A percentile compares a stretch with the other conserved stretches of the same genome.
Conservation (phyloP, 495 filamentous ascomycete species). For the Penicillium ochrochloron region DNA sequence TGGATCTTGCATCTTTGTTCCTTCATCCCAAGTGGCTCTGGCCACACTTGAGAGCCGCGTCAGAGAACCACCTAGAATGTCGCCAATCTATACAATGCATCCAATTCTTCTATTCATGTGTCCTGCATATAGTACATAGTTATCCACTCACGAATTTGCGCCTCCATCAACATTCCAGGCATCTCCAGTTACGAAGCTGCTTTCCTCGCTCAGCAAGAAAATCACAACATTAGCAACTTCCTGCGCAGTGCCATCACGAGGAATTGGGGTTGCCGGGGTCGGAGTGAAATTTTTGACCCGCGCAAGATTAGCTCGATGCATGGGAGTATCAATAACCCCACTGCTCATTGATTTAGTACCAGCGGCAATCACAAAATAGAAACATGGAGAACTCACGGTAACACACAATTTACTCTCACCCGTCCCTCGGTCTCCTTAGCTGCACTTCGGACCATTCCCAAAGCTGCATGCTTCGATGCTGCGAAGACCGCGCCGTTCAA, state of each 20-base stretch:
- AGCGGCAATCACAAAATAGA: too few species aligned
- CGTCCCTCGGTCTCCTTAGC: background rate
- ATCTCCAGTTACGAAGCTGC: slow-evolving; percentile 7
- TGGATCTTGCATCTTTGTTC: background rate
- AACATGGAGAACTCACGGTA: background rate
- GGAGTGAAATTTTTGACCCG: slow-evolving; percentile 2
- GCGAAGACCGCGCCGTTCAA: slow-evolving; percentile 3
- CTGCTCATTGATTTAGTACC: background rate
- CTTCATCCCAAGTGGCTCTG: background rate
- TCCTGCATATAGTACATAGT: background rate
- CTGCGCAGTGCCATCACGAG: slow-evolving; percentile 6
- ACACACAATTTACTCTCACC: background rate
- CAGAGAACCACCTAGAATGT: too few species aligned
- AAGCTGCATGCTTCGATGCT: background rate
- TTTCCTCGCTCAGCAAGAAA: slow-evolving; percentile 3
- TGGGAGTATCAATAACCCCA: slow-evolving; percentile 1
- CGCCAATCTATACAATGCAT: too few species aligned
- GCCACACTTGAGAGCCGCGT: background rate
- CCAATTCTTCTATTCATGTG: background rate
- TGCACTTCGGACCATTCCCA: slow-evolving; percentile 6
- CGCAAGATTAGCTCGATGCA: slow-evolving; percentile 7
- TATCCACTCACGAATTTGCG: background rate
- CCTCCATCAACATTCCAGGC: slow-evolving; percentile 6
- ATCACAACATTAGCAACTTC: background rate
- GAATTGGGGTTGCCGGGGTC: slow-evolving; percentile 1